Conservation (phyloP, 1,284 basidiomycete species). For the Schizophyllum amplum region DNA sequence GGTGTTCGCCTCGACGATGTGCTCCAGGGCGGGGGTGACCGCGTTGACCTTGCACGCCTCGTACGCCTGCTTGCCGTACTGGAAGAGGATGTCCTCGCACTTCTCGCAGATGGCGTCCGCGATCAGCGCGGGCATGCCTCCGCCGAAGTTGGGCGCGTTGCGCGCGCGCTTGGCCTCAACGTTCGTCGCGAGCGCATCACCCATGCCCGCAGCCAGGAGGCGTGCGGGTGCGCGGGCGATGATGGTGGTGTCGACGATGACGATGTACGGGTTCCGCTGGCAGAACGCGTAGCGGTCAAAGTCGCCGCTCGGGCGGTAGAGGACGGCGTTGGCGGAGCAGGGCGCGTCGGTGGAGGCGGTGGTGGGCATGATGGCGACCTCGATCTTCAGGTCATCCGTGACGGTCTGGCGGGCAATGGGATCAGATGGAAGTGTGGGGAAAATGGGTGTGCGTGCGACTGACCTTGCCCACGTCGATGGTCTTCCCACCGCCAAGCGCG, state of each 20-base stretch:
- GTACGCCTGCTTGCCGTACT: constrained; percentile 25
- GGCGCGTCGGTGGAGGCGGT: constrained; percentile 28
- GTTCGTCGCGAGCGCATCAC: constrained; percentile 28
- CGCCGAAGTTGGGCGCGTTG: constrained; percentile 25
- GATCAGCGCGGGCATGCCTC: constrained; percentile 24
- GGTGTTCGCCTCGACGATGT: constrained; percentile 28
- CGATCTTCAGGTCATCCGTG: constrained; percentile 21
- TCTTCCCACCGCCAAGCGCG: constrained; percentile 27
- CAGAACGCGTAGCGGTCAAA: constrained; percentile 27
- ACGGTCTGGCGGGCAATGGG: constrained; percentile 7
- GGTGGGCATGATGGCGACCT: constrained; percentile 23
- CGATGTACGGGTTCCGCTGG: constrained; percentile 23
- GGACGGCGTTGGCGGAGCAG: constrained; percentile 26
- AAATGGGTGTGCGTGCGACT: neutral
- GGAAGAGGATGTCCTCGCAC: constrained; percentile 29
- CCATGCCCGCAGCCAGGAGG: constrained; percentile 26
- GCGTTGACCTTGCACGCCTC: constrained; percentile 25
- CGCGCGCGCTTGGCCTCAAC: constrained; percentile 22
- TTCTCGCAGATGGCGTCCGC: constrained; percentile 23
- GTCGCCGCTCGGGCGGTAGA: constrained; percentile 24
- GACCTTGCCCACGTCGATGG: constrained; percentile 24
- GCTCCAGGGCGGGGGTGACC: constrained; percentile 25
- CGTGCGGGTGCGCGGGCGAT: constrained; percentile 23
- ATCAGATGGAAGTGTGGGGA: neutral
- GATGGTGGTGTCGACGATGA: constrained; percentile 26